Base-by-base conservation (phyloP, 1,284 basidiomycete genomes). In the Pseudozyma hubeiensis region DNA sequence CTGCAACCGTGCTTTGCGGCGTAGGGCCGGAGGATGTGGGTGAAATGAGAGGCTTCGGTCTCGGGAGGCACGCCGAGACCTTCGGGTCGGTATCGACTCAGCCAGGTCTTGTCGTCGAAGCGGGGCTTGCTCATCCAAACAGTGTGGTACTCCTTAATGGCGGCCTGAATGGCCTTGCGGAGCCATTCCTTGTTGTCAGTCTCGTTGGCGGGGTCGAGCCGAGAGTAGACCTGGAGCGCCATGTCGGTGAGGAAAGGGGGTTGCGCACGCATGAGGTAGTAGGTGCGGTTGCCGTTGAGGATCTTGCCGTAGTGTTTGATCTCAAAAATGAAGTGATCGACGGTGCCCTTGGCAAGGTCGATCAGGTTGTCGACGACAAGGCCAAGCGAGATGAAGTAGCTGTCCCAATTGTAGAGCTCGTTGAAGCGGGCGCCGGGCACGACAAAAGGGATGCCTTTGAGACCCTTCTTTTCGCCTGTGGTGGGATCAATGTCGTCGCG, bases 191-290 rank as follows among this genome's bases (percentile, higher is more conserved):
- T 92, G 87, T 97, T 97, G 46, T 81, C 90, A 37, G 90, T 89
- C 66, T 91, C 87, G 75, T 95, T 91, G 5, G 90, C 90, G 31
- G 92, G 91, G 81, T 97, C 93, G 58, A 97, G 89, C 82, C 95
- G 93, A 81, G 95, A 94, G 87, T 93, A 99, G 84, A 98, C 96
- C 85, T 98, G 97, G 35, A 98, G 88, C 0, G 95, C 94, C 90
- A 98, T 93, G 86, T 99, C 97, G 61, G 96, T 99, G 51, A 99
- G 88, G 91, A 99, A 99, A 0, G 96, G 96, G 34, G 96, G 96
- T 85, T 99, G 96, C 14, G 94, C 91, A 58, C 96, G 92, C 85
- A 92, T 93, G 62, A 99, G 90, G 85, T 99, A 99, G 74, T 84
- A 84, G 35, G 81, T 78, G 24, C 82, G 77, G 59, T 82, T 84